phyloP scores from a whole-genome alignment of 352 stramenopile species.

The Phytophthora ramorum region DNA sequence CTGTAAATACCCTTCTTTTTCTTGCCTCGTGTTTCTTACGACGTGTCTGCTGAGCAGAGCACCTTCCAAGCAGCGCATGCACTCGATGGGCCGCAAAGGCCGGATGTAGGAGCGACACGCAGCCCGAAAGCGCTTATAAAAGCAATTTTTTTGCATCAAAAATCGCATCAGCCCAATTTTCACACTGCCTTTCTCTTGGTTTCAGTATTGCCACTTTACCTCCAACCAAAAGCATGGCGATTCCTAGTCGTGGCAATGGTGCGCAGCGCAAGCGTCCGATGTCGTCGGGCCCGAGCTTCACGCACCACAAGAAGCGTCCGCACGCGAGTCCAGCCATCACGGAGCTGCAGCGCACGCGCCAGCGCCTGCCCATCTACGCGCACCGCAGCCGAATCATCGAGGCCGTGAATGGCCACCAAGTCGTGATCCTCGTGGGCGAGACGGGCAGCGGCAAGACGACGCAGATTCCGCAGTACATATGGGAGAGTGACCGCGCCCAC shows the following conservation, averaged over 20 bases:
- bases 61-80: conserved; percentile 54
- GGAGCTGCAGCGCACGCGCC: conserved; percentile 65
- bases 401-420: conserved; percentile 64
- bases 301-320: conserved; percentile 44
- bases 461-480: conserved; percentile 90
- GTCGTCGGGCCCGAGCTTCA: conserved; percentile 8
- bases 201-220: conserved; percentile 26
- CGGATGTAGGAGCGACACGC: conserved; percentile 43
- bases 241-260: conserved; percentile 7
- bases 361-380: conserved; percentile 77
- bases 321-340: conserved; percentile 27
- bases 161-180: conserved; percentile 2
- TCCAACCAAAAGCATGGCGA: conserved; percentile 32
- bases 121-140: conserved; percentile 2
- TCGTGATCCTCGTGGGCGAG: conserved; percentile 90
- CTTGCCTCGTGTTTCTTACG: background rate
- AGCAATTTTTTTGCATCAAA: conserved; percentile 6
- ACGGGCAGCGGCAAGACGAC: conserved; percentile 93
- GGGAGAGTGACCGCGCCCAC: conserved; percentile 57
- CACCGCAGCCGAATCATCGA: conserved; percentile 78
- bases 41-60: conserved; percentile 27
- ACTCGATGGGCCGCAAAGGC: conserved; percentile 62
- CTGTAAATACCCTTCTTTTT: background rate
- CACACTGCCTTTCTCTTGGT: conserved; percentile 14
- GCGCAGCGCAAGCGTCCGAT: conserved; percentile 37